A percentile compares a stretch with the other conserved stretches of the same genome.
These are phyloP conservation scores for Coix lacrymajobi DNA, from an alignment of 176 grass and related monocot genomes.

Conservation along the genomic window DNA sequence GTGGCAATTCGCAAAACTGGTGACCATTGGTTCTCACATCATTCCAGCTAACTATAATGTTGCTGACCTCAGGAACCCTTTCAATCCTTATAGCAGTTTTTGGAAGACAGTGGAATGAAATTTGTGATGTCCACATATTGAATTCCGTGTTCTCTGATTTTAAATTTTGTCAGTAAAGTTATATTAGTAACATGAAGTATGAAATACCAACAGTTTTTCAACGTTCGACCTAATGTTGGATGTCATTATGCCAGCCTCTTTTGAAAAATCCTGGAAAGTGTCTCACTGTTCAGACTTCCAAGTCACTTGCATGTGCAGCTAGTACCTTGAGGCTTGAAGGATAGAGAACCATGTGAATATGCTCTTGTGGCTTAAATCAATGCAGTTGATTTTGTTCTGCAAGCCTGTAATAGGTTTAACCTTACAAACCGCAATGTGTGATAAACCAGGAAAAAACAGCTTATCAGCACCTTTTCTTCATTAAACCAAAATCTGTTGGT, in stretches of 20 bases:
- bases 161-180: not conserved
- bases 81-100: not conserved
- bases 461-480: not conserved
- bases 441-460: not conserved
- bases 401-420: not conserved
- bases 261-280: not conserved
- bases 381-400: not conserved
- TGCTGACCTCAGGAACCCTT: not conserved
- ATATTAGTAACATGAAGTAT: not conserved
- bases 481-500: not conserved
- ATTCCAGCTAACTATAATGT: slow-evolving; percentile 2
- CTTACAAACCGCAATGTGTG: not conserved
- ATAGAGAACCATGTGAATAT: not conserved
- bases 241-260: not conserved
- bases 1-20: not conserved
- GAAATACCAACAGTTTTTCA: not conserved
- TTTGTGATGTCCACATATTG: not conserved
- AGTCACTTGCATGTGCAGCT: not conserved
- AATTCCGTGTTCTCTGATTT: not conserved
- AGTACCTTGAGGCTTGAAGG: not conserved
- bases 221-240: not conserved
- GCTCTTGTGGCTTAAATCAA: not conserved
- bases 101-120: not conserved
- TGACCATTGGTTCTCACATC: not conserved
- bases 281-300: not conserved